Conservation (phyloP, 352 stramenopile species). For the Globisporangium iwayamae region DNA sequence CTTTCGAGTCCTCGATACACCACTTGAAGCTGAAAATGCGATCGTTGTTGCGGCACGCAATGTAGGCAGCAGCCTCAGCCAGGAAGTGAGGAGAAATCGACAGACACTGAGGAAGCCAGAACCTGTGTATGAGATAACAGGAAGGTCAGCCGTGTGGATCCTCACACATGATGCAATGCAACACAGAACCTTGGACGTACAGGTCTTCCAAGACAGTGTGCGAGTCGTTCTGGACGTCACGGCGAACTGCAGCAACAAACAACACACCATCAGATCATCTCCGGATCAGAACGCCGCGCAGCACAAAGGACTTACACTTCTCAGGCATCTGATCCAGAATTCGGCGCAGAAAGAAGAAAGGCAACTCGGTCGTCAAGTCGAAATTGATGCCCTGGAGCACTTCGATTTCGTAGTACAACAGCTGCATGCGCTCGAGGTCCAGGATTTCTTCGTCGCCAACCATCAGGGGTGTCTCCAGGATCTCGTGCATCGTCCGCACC, state of each 20-base stretch:
- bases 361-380: slow-evolving; percentile 74
- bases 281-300: neutral
- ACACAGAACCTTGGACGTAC: slow-evolving; percentile 24
- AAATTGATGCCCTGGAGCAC: slow-evolving; percentile 81
- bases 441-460: slow-evolving; percentile 78
- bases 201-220: slow-evolving; percentile 64
- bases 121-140: slow-evolving; percentile 25
- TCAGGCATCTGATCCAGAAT: slow-evolving; percentile 69
- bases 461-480: slow-evolving; percentile 66
- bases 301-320: slow-evolving; percentile 43
- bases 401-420: slow-evolving; percentile 85
- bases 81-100: slow-evolving; percentile 50
- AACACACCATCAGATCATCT: slow-evolving; percentile 8
- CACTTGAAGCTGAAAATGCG: slow-evolving; percentile 81
- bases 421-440: slow-evolving; percentile 80
- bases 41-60: slow-evolving; percentile 66
- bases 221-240: slow-evolving; percentile 41
- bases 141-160: neutral
- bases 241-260: slow-evolving; percentile 34
- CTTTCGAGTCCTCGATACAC: slow-evolving; percentile 51
- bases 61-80: slow-evolving; percentile 72
- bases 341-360: slow-evolving; percentile 64
- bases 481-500: slow-evolving; percentile 84
- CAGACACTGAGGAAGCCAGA: slow-evolving; percentile 65
- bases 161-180: neutral